Conservation (phyloP, 768 basidiomycete species). For the Chalciporus chontae region DNA sequence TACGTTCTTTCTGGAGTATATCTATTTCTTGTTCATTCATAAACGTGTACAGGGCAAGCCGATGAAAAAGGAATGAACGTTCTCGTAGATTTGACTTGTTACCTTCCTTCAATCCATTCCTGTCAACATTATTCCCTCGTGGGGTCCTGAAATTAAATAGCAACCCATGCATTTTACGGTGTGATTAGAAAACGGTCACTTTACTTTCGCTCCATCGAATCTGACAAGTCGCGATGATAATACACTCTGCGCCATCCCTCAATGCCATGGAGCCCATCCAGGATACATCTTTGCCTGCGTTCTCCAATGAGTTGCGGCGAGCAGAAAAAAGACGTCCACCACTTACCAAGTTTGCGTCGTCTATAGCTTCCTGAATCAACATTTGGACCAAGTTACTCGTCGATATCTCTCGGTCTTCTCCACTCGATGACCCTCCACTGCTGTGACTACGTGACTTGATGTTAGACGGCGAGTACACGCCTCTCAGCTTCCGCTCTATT, state of each 20-base stretch:
- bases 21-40: not conserved
- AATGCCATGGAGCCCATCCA: conserved; percentile 87
- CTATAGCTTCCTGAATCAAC: conserved; percentile 86
- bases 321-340: not conserved
- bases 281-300: conserved; percentile 83
- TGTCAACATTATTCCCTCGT: conserved; percentile 9
- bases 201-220: not conserved
- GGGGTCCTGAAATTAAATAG: not conserved
- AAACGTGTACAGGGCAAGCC: conserved; percentile 27
- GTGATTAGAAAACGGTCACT: not conserved
- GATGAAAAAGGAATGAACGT: conserved; percentile 16
- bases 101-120: conserved; percentile 11
- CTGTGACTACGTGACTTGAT: conserved; percentile 38
- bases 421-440: conserved; percentile 20
- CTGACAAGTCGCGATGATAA: not conserved
- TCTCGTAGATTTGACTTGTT: conserved; percentile 13
- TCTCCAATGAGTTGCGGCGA: conserved; percentile 6
- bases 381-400: conserved; percentile 88
- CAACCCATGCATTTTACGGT: not conserved
- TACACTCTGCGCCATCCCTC: conserved; percentile 2
- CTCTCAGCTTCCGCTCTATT: conserved; percentile 82
- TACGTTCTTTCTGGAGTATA: conserved; percentile 21
- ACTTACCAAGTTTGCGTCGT: conserved; percentile 63
- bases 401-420: conserved; percentile 47
- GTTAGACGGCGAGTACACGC: conserved; percentile 53